These are phyloP conservation scores for Ceratobasidium sp. DNA, from an alignment of 1,284 basidiomycete genomes.

Conservation along the genomic window DNA sequence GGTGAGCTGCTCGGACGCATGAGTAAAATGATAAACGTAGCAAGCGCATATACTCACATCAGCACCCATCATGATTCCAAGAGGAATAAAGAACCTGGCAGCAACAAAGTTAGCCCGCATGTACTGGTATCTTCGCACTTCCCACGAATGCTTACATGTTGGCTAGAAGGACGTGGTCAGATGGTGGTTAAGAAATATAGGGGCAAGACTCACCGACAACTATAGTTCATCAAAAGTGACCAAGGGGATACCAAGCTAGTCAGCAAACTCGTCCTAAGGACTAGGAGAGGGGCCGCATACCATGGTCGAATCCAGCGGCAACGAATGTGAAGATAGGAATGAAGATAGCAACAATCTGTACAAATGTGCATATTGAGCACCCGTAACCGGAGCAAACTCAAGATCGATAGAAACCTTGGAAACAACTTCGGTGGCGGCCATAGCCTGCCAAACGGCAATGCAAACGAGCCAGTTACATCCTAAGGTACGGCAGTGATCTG, in stretches of 20 bases:
- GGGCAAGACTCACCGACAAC: constrained; percentile 42
- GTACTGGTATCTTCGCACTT: not conserved
- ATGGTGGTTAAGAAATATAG: not conserved
- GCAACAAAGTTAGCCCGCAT: constrained; percentile 38
- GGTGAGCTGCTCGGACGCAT: constrained; percentile 54
- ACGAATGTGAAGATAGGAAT: constrained; percentile 83
- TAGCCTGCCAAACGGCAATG: constrained; percentile 80
- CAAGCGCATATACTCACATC: constrained; percentile 53
- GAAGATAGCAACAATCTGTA: constrained; percentile 69
- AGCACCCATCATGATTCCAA: constrained; percentile 75
- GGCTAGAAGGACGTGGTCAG: constrained; percentile 3
- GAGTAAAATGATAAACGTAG: constrained; percentile 31
- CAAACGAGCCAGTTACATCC: constrained; percentile 79
- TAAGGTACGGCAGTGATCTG: not conserved
- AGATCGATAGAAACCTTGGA: constrained; percentile 61
- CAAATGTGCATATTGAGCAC: not conserved
- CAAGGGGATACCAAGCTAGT: constrained; percentile 54
- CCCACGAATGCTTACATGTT: constrained; percentile 1
- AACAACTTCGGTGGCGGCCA: constrained; percentile 71
- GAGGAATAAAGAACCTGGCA: constrained; percentile 70
- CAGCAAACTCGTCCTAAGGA: constrained; percentile 8
- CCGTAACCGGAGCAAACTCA: constrained; percentile 5
- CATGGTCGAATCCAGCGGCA: constrained; percentile 73
- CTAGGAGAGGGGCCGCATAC: constrained; percentile 50
- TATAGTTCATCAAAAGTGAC: not conserved